Evolutionary conservation across 352 stramenopile species (phyloP).

Genomic region (Pythium chondricola): DNA sequence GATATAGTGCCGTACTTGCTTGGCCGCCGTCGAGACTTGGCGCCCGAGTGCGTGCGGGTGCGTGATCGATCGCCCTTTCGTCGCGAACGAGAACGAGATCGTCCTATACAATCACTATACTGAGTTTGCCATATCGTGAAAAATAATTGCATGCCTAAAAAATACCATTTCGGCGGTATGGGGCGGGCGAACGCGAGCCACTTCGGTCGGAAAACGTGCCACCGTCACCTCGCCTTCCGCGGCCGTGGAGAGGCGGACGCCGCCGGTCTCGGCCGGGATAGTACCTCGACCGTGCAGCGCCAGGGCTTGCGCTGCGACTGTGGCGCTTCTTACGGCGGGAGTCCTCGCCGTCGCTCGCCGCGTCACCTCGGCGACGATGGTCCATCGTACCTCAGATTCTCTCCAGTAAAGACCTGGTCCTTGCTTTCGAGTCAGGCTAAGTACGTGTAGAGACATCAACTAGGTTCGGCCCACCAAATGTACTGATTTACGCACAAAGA

Average conservation of each 20-base stretch:
- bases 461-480: too few relatives aligned
- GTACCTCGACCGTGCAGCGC: not conserved
- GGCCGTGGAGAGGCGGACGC: slow-evolving; percentile 1
- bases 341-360: slow-evolving; percentile 13
- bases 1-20: too few relatives aligned
- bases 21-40: not conserved
- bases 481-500: too few relatives aligned
- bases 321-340: slow-evolving; percentile 21
- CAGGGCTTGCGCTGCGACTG: slow-evolving; percentile 21
- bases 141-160: not conserved
- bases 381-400: slow-evolving; percentile 6
- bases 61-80: slow-evolving; percentile 3
- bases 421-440: slow-evolving; percentile 16
- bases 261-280: slow-evolving; percentile 1
- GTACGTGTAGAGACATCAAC: too few relatives aligned
- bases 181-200: not conserved
- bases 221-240: not conserved
- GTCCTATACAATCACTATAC: not conserved
- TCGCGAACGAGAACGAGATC: slow-evolving; percentile 10
- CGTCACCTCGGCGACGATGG: slow-evolving; percentile 5
- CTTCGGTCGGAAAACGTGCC: slow-evolving; percentile 3
- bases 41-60: not conserved
- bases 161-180: slow-evolving; percentile 5
- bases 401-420: not conserved
- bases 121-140: not conserved